phyloP scores from a whole-genome alignment of 257 asterid species.

The Lantana camara region DNA sequence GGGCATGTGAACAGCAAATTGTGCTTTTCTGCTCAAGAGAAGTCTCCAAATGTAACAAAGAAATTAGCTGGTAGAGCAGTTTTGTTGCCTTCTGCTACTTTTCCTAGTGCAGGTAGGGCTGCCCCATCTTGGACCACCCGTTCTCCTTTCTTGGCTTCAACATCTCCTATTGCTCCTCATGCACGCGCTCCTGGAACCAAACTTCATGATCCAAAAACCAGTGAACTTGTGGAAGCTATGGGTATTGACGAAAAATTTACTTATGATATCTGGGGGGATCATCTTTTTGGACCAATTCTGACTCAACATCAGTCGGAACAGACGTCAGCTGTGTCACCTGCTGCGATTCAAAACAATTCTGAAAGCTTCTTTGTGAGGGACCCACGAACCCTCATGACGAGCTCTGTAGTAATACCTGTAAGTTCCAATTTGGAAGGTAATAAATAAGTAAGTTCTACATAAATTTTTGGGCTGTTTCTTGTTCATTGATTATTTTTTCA shows the following conservation, averaged over 20 bases:
- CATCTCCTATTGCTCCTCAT: constrained; percentile 60
- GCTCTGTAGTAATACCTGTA: constrained; percentile 49
- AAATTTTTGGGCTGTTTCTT: constrained; percentile 6
- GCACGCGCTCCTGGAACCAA: constrained; percentile 84
- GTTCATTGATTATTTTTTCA: background rate
- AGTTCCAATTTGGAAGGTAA: constrained; percentile 45
- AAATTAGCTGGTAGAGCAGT: constrained; percentile 46
- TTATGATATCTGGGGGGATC: constrained; percentile 95
- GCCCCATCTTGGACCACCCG: constrained; percentile 39
- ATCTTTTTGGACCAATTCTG: constrained; percentile 56
- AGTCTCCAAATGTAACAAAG: constrained; percentile 32
- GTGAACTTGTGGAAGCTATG: constrained; percentile 35
- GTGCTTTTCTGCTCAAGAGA: constrained; percentile 39
- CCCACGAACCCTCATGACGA: constrained; percentile 57
- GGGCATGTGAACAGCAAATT: constrained; percentile 25
- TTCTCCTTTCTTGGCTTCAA: constrained; percentile 47
- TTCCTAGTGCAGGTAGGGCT: constrained; percentile 45
- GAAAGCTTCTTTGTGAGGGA: constrained; percentile 79
- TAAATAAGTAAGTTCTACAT: constrained; percentile 31
- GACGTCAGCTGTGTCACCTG: constrained; percentile 30
- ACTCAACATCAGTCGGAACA: constrained; percentile 38
- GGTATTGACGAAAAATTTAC: constrained; percentile 49
- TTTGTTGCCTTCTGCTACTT: constrained; percentile 67
- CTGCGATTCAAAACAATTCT: constrained; percentile 47
- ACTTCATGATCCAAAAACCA: constrained; percentile 33